Evolutionary conservation across 1,139 yeast species (phyloP).

Genomic region (Yamadazyma buinensis): DNA sequence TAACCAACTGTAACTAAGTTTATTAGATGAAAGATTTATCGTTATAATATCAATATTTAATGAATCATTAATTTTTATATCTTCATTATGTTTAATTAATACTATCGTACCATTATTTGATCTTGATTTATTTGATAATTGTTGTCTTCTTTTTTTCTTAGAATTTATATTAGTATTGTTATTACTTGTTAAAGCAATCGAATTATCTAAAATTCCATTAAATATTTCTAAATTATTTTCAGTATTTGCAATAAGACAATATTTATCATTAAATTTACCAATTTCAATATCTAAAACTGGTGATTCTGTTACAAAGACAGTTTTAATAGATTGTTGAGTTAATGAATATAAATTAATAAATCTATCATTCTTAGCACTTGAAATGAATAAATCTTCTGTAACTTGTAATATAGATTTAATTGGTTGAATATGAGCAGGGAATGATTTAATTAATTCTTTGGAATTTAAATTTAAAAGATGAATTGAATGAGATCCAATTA

Average conservation of each 20-base stretch:
- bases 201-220: slow-evolving; percentile 43
- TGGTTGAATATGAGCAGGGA: slow-evolving; percentile 75
- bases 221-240: slow-evolving; percentile 66
- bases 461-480: slow-evolving; percentile 43
- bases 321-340: slow-evolving; percentile 33
- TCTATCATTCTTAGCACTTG: slow-evolving; percentile 75
- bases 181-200: slow-evolving; percentile 11
- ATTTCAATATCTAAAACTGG: slow-evolving; percentile 46
- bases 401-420: slow-evolving; percentile 45
- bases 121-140: slow-evolving; percentile 40
- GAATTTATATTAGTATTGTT: slow-evolving; percentile 15
- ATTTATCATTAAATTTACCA: slow-evolving; percentile 31
- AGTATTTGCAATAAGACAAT: slow-evolving; percentile 53
- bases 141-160: slow-evolving; percentile 36
- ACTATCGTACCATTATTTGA: slow-evolving; percentile 42
- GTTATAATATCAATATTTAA: slow-evolving; percentile 40
- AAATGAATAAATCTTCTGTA: slow-evolving; percentile 47
- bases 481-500: slow-evolving; percentile 64
- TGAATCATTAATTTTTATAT: slow-evolving; percentile 30
- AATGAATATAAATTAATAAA: slow-evolving; percentile 69
- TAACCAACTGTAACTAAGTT: slow-evolving; percentile 59
- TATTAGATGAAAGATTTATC: slow-evolving; percentile 32
- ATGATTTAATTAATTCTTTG: slow-evolving; percentile 40
- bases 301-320: slow-evolving; percentile 65
- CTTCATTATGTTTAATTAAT: slow-evolving; percentile 42